Evolutionary conservation across 2,329 filamentous ascomycete species (phyloP).

Genomic region (Ascochyta viciae-villosae): DNA sequence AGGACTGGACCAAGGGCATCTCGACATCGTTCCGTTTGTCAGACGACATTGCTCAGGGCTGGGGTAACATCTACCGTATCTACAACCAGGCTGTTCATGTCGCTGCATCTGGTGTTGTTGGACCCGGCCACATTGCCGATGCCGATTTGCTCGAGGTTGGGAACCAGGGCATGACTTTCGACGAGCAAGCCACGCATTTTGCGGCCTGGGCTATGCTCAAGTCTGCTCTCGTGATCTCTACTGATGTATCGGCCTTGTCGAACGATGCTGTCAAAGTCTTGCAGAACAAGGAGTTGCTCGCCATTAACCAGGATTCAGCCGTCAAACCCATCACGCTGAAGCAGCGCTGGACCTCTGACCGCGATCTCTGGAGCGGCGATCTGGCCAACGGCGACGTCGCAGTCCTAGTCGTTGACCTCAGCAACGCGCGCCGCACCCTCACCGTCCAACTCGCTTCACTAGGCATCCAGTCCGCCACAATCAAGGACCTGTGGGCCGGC

Average conservation of each 20-base stretch:
- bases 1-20: constrained; percentile 25
- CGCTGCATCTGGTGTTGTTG: constrained; percentile 23
- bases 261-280: constrained; percentile 21
- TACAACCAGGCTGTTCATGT: constrained; percentile 31
- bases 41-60: constrained; percentile 25
- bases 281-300: constrained; percentile 30
- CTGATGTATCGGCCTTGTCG: constrained; percentile 22
- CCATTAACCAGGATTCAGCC: constrained; percentile 29
- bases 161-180: constrained; percentile 26
- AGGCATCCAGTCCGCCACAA: constrained; percentile 23
- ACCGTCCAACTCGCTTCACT: constrained; percentile 22
- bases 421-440: constrained; percentile 24
- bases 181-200: constrained; percentile 32
- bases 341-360: constrained; percentile 28
- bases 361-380: constrained; percentile 29
- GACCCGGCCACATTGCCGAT: constrained; percentile 28
- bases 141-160: constrained; percentile 30
- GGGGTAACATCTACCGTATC: constrained; percentile 27
- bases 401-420: constrained; percentile 27
- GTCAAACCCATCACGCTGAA: constrained; percentile 28
- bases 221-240: constrained; percentile 31
- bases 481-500: constrained; percentile 29
- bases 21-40: constrained; percentile 30
- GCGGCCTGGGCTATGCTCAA: constrained; percentile 32
- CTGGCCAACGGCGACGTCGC: constrained; percentile 30